Base-by-base conservation (phyloP, 202 grass and related monocot species). In the Carex arenaria region DNA sequence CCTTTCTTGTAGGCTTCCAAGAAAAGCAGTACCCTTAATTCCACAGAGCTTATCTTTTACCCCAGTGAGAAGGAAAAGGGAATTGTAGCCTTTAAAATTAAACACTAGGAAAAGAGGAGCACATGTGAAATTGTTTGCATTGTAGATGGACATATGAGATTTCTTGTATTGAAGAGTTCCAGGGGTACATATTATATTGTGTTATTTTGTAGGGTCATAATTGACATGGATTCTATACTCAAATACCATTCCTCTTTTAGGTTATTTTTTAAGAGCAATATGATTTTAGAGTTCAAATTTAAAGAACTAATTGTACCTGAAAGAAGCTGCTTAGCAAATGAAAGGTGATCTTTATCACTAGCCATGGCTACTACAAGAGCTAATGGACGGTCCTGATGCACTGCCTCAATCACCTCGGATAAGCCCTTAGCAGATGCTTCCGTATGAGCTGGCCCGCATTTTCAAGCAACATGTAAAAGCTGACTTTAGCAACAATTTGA, bases 391-490 rank as follows among this genome's bases (percentile, higher is more conserved):
- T 86, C 67, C 4, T 63, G 86, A 80, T 85, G 85, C 9, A 89
- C 83, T 15, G 76, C 86, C 76, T 59, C 49, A 85, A 95, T 85
- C 62, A 98, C 86, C 0, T 87, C 92, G 7, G 89, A 85, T 64
- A 95, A 86, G 55, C 89, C 90, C 86, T 95, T 91, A 7, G 92
- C 95, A 56, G 95, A 93, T 77, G 91, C 95, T 84, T 98, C 89
- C 0, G 92, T 95, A 74, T 98, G 91, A 42, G 95, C 92, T 98
- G 90, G 68, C 86, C 86, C 64, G 70, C 61, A 64, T 64, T 87
- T 9, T 45, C 10, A 22, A 80, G 31, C 63, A 54, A 32, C 72
- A 75, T 54, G 23, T 40, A 40, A 54, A 22, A 75, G 72, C 47
- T 18, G 26, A 7, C 23, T 32, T 23, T 31, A 30, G 72, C 6